A percentile compares a stretch with the other conserved stretches of the same genome.
Evolutionary conservation across 163 green algal species (phyloP).

Genomic region (Chlamydomonas reinhardtii): DNA sequence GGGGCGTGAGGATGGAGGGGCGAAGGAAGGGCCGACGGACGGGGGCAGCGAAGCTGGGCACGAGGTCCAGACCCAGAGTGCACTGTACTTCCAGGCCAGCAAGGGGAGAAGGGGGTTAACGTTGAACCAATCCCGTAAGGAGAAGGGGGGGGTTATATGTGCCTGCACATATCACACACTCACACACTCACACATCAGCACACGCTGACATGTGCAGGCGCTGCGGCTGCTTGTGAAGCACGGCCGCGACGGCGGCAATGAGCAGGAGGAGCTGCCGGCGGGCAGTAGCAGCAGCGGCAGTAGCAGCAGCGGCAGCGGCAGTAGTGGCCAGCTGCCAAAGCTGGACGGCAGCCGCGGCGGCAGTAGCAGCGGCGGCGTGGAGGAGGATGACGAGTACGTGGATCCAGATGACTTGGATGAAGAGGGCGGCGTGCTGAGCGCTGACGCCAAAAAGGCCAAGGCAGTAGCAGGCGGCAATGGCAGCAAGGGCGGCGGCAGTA

Average conservation of each 20-base stretch:
- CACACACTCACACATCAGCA: no score
- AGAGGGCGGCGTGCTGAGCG: neutral
- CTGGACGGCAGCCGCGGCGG: neutral
- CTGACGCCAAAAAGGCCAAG: neutral
- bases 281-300: no score
- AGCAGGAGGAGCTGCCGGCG: neutral
- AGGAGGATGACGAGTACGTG: conserved; percentile 43
- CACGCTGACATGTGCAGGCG: conserved; percentile 3
- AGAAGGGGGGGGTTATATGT: no score
- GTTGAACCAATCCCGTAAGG: no score
- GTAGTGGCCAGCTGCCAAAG: neutral
- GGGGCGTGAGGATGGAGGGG: neutral
- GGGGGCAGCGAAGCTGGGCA: no score
- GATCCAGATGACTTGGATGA: conserved; percentile 47
- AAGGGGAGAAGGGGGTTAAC: no score
- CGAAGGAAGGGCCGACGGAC: no score
- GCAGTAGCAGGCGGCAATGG: neutral
- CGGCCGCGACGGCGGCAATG: conserved; percentile 28
- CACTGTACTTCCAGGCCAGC: no score
- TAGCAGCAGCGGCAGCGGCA: conserved; percentile 11
- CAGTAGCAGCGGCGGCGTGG: neutral
- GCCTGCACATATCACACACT: no score
- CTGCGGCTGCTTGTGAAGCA: conserved; percentile 37
- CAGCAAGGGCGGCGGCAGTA: neutral
- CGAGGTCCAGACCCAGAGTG: no score